These are phyloP conservation scores for Eucalyptus sp. DNA, from an alignment of 345 rosid genomes.

Conservation along the genomic window DNA sequence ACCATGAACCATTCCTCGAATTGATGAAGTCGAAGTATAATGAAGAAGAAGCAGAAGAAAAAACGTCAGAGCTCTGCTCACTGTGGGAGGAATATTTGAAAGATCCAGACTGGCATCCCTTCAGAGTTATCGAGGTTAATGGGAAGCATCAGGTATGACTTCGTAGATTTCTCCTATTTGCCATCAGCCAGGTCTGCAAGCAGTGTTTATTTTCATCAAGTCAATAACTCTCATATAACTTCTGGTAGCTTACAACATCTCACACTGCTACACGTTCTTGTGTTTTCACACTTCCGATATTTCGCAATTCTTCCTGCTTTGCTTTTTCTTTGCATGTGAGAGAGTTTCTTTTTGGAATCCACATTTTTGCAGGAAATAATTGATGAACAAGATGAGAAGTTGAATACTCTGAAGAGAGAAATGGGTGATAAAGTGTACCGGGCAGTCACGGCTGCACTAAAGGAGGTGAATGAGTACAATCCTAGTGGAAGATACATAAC, in stretches of 20 bases:
- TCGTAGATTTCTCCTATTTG: background rate
- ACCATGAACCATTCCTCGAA: conserved; percentile 59
- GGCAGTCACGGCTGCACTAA: conserved; percentile 52
- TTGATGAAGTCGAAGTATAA: conserved; percentile 63
- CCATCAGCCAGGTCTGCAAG: background rate
- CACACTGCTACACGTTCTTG: background rate
- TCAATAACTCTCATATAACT: background rate
- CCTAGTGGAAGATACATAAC: conserved; percentile 84
- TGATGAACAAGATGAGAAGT: conserved; percentile 52
- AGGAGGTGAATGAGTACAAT: conserved; percentile 77
- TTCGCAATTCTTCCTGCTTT: background rate
- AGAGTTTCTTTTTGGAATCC: background rate
- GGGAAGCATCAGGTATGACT: conserved; percentile 51
- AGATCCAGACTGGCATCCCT: conserved; percentile 97
- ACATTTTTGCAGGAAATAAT: conserved; percentile 46
- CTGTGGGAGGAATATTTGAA: conserved; percentile 90
- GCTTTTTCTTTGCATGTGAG: background rate
- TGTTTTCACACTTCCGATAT: background rate
- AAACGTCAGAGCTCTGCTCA: conserved; percentile 67
- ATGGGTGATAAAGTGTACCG: conserved; percentile 45
- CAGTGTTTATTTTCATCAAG: background rate
- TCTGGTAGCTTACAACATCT: background rate
- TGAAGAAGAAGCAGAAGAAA: conserved; percentile 63
- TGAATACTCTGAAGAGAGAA: conserved; percentile 43
- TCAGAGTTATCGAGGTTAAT: conserved; percentile 38